Conservation (phyloP, 768 basidiomycete species). For the Polyporus arcularius region DNA sequence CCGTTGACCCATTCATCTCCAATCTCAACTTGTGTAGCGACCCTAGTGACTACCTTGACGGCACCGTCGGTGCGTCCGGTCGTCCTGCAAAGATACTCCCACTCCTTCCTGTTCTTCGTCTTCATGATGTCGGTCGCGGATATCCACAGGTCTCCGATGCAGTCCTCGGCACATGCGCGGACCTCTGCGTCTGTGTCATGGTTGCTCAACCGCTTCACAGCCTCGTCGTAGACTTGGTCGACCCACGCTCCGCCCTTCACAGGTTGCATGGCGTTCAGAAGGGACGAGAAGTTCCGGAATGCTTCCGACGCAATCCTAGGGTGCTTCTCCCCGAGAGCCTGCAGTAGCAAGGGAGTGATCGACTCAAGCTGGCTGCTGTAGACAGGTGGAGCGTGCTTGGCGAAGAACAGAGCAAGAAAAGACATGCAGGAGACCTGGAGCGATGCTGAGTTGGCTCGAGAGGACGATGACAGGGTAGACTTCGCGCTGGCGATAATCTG, state of each 20-base stretch:
- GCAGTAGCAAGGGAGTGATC: conserved; percentile 75
- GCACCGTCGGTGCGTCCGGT: conserved; percentile 73
- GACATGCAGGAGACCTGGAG: conserved; percentile 83
- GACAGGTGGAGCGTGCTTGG: conserved; percentile 60
- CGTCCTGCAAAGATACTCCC: conserved; percentile 75
- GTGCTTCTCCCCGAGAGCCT: conserved; percentile 76
- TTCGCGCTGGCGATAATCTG: conserved; percentile 66
- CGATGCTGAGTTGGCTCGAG: conserved; percentile 75
- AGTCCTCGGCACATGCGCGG: conserved; percentile 76
- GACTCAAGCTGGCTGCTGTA: conserved; percentile 62
- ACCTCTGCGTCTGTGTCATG: conserved; percentile 94
- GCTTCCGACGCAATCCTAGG: conserved; percentile 88
- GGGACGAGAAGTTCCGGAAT: conserved; percentile 82
- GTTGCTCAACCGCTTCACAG: conserved; percentile 65
- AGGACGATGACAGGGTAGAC: conserved; percentile 62
- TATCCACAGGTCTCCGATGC: conserved; percentile 85
- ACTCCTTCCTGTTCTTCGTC: conserved; percentile 68
- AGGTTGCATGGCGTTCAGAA: conserved; percentile 77
- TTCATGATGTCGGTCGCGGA: conserved; percentile 75
- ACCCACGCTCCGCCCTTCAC: conserved; percentile 66
- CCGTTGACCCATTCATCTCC: conserved; percentile 81
- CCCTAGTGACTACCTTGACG: conserved; percentile 79
- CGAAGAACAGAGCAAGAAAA: conserved; percentile 85
- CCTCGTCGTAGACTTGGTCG: conserved; percentile 73
- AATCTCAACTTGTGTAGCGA: conserved; percentile 74